These are phyloP conservation scores for Gastrodia elata DNA, from an alignment of 106 monocot genomes.

Conservation along the genomic window DNA sequence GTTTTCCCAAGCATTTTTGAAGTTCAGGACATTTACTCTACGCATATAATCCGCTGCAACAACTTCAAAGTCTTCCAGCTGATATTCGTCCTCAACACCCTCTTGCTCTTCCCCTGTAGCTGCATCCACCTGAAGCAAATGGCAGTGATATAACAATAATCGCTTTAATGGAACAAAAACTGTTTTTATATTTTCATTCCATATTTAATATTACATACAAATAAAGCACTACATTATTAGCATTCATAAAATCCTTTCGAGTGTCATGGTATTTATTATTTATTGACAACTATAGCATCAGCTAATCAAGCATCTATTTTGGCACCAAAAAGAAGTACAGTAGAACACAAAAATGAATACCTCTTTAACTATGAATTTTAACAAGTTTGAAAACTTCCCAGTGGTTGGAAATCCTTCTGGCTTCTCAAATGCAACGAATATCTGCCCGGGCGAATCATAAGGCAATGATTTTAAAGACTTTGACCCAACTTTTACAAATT, in stretches of 20 bases:
- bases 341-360: conserved; percentile 27
- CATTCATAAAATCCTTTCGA: too few relatives aligned
- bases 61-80: conserved; percentile 90
- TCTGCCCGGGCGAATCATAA: conserved; percentile 83
- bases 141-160: neutral
- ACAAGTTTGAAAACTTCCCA: conserved; percentile 82
- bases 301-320: too few relatives aligned
- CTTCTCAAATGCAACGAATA: conserved; percentile 90
- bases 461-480: conserved; percentile 67
- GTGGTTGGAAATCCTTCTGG: conserved; percentile 59
- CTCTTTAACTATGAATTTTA: conserved; percentile 95
- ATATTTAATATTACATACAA: too few relatives aligned
- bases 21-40: conserved; percentile 71
- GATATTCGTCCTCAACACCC: conserved; percentile 96
- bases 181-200: too few relatives aligned
- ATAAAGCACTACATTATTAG: too few relatives aligned
- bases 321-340: too few relatives aligned
- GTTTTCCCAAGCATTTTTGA: conserved; percentile 93
- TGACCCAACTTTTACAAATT: conserved; percentile 61
- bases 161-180: neutral
- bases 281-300: too few relatives aligned
- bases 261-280: too few relatives aligned
- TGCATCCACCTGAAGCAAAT: conserved; percentile 68
- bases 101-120: conserved; percentile 87
- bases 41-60: conserved; percentile 77